These are phyloP conservation scores for Vigna nakashimae DNA, from an alignment of 306 rosid species.

Conservation along the genomic window DNA sequence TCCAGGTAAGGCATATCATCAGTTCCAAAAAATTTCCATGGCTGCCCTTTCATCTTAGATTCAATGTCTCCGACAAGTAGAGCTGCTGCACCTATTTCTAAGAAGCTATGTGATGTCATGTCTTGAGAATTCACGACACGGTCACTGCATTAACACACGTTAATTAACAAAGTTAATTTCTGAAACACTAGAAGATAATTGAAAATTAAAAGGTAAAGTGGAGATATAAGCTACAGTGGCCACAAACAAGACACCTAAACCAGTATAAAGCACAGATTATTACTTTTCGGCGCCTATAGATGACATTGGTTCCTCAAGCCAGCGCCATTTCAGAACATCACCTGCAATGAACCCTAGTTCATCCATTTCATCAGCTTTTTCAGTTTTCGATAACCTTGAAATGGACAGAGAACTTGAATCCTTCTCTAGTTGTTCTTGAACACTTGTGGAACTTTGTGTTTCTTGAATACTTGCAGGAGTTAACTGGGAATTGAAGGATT, in stretches of 20 bases:
- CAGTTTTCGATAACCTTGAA: constrained; percentile 74
- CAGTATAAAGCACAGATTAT: constrained; percentile 38
- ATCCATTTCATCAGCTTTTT: constrained; percentile 69
- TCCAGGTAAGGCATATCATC: constrained; percentile 97
- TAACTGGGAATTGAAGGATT: constrained; percentile 86
- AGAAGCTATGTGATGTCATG: constrained; percentile 75
- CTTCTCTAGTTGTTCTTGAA: constrained; percentile 69
- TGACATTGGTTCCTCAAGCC: constrained; percentile 76
- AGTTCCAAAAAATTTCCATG: constrained; percentile 94
- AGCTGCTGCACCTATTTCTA: constrained; percentile 97
- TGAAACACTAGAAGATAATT: constrained; percentile 27
- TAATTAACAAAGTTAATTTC: constrained; percentile 41
- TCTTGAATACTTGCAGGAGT: constrained; percentile 71
- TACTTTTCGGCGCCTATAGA: constrained; percentile 70
- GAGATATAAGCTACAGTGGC: constrained; percentile 18
- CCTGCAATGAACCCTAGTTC: constrained; percentile 74
- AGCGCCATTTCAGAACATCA: constrained; percentile 95
- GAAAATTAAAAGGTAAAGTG: constrained; percentile 24
- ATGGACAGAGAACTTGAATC: constrained; percentile 63
- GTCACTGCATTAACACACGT: constrained; percentile 66
- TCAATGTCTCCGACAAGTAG: constrained; percentile 86
- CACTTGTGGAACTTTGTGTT: constrained; percentile 50
- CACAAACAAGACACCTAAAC: constrained; percentile 37
- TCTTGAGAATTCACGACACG: constrained; percentile 66
- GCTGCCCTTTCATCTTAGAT: constrained; percentile 87